phyloP scores from a whole-genome alignment of 2,329 filamentous ascomycete genomes.

The Xylaria sp. region DNA sequence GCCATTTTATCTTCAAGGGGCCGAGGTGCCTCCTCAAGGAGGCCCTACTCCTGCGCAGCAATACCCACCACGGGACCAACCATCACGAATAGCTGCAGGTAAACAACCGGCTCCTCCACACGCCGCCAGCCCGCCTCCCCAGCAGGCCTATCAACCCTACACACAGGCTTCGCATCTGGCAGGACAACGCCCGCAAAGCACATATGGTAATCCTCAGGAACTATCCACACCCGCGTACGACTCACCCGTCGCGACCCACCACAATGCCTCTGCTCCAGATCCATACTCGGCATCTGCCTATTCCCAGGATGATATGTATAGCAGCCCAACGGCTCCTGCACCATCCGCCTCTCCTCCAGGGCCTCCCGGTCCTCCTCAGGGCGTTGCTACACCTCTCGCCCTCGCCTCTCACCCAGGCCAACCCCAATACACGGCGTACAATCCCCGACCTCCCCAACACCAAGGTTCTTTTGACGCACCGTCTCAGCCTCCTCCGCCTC shows the following conservation, averaged over 20 bases:
- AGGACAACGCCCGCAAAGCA: constrained; percentile 70
- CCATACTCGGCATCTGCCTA: constrained; percentile 60
- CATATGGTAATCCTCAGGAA: constrained; percentile 78
- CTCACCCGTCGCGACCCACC: constrained; percentile 70
- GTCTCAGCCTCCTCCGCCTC: constrained; percentile 48
- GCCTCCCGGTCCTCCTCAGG: constrained; percentile 40
- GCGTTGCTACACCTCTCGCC: constrained; percentile 43
- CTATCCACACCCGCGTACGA: constrained; percentile 81
- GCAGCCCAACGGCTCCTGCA: constrained; percentile 44
- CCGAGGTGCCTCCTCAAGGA: constrained; percentile 60
- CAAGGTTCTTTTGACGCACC: constrained; percentile 47
- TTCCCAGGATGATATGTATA: constrained; percentile 58
- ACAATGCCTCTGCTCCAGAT: constrained; percentile 49
- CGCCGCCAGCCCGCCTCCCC: constrained; percentile 62
- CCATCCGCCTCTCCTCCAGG: constrained; percentile 47
- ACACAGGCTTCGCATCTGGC: constrained; percentile 55
- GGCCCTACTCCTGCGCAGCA: constrained; percentile 50
- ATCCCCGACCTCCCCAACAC: constrained; percentile 40
- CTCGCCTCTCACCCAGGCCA: constrained; percentile 48
- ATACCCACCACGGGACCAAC: constrained; percentile 63
- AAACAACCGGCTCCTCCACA: constrained; percentile 62
- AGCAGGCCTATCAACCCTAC: constrained; percentile 58
- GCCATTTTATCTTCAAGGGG: constrained; percentile 73
- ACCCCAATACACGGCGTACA: constrained; percentile 53
- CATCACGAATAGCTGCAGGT: constrained; percentile 59